Percentiles rank a stretch among this genome's conserved stretches.
These are phyloP conservation scores for Holtermannia corniformis DNA, from an alignment of 768 basidiomycete species.

Conservation along the genomic window DNA sequence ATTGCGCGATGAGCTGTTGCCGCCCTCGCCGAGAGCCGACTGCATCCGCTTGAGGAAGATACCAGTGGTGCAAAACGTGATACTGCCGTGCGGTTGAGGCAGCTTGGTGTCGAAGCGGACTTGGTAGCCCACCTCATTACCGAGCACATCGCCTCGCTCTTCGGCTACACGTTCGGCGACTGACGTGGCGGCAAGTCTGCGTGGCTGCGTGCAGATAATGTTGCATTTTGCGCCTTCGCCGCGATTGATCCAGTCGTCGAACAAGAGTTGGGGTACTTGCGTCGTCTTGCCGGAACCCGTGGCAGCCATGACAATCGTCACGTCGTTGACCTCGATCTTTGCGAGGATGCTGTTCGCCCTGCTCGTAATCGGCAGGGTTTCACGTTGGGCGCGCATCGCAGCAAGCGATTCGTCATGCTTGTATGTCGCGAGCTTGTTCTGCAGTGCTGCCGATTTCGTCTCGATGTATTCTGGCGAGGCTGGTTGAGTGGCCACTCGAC, in stretches of 20 bases:
- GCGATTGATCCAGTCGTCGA: slow-evolving; percentile 68
- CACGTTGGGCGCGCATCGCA: slow-evolving; percentile 58
- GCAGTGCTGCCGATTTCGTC: slow-evolving; percentile 54
- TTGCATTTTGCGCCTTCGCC: slow-evolving; percentile 80
- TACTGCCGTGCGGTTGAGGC: slow-evolving; percentile 68
- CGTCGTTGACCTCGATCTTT: slow-evolving; percentile 65
- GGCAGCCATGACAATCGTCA: slow-evolving; percentile 48
- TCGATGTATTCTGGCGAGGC: slow-evolving; percentile 27
- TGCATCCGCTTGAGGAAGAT: slow-evolving; percentile 81
- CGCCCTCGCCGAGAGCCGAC: slow-evolving; percentile 50
- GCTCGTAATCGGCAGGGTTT: slow-evolving; percentile 64
- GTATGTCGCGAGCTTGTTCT: slow-evolving; percentile 52
- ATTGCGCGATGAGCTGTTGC: slow-evolving; percentile 30
- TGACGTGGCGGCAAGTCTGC: slow-evolving; percentile 80
- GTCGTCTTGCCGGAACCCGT: slow-evolving; percentile 78
- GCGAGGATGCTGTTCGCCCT: slow-evolving; percentile 57
- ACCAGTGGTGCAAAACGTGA: slow-evolving; percentile 90
- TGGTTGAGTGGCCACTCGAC: slow-evolving; percentile 2
- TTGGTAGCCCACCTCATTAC: slow-evolving; percentile 73
- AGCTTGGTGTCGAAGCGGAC: slow-evolving; percentile 78
- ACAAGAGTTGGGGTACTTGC: slow-evolving; percentile 82
- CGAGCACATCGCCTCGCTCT: slow-evolving; percentile 67
- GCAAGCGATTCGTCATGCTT: slow-evolving; percentile 53
- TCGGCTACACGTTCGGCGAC: slow-evolving; percentile 84
- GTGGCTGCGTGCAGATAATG: slow-evolving; percentile 85